Percentiles rank a stretch among this genome's conserved stretches.
Conservation (phyloP, 2,329 filamentous ascomycete species). For the Sclerotinia minor region DNA sequence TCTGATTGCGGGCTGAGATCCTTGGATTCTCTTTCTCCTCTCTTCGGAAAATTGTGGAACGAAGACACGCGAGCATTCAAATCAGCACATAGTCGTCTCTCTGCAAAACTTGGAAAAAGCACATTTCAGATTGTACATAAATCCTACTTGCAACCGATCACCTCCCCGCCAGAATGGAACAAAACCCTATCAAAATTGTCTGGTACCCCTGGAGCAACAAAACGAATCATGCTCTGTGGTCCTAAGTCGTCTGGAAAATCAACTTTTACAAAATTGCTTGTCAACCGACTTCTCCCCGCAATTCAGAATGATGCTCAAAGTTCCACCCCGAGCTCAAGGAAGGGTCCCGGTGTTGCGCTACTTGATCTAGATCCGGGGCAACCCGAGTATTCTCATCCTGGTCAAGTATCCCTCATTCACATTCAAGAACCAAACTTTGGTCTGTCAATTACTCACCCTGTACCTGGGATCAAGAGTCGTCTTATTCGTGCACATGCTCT, state of each 20-base stretch:
- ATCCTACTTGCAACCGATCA: constrained; percentile 54
- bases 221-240: constrained; percentile 62
- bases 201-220: constrained; percentile 42
- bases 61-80: constrained; percentile 42
- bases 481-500: constrained; percentile 65
- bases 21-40: constrained; percentile 61
- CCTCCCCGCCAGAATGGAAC: constrained; percentile 61
- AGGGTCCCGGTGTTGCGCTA: constrained; percentile 47
- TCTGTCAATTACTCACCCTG: constrained; percentile 65
- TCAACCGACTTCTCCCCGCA: constrained; percentile 59
- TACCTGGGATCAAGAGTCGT: constrained; percentile 39
- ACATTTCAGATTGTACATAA: constrained; percentile 56
- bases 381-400: constrained; percentile 70
- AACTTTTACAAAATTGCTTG: constrained; percentile 66
- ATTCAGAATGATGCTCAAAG: background rate
- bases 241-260: constrained; percentile 75
- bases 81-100: constrained; percentile 24
- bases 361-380: constrained; percentile 78
- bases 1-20: constrained; percentile 51
- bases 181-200: constrained; percentile 41
- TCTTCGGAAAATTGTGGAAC: constrained; percentile 69
- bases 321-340: constrained; percentile 16
- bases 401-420: constrained; percentile 66
- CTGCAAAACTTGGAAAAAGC: constrained; percentile 35
- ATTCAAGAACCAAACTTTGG: constrained; percentile 62